These are phyloP conservation scores for Naganishia albida DNA, from an alignment of 1,284 basidiomycete species.

Conservation along the genomic window DNA sequence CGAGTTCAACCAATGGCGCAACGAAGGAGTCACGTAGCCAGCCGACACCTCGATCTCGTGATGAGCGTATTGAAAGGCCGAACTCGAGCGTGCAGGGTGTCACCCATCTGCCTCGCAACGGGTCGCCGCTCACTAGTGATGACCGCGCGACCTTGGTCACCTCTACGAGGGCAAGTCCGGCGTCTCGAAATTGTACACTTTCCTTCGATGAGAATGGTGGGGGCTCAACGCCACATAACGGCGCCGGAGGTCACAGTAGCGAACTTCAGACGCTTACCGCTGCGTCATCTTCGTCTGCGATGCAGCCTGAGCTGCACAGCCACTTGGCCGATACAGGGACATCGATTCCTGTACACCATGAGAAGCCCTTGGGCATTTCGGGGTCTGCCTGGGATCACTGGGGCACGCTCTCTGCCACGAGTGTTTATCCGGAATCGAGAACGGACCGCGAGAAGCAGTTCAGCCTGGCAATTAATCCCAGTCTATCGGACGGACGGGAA, in stretches of 20 bases:
- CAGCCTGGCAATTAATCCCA: conserved; percentile 22
- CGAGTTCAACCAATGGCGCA: background rate
- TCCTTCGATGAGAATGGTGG: no score
- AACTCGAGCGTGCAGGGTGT: background rate
- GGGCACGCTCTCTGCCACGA: background rate
- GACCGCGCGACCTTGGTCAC: no score
- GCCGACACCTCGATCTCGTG: background rate
- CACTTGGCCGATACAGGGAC: background rate
- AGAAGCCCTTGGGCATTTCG: background rate
- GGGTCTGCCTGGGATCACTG: background rate
- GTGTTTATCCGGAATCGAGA: background rate
- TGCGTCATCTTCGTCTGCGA: background rate
- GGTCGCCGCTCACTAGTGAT: no score
- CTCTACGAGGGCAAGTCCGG: no score
- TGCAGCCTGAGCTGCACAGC: background rate
- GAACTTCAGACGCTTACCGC: no score
- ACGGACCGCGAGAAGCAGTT: background rate
- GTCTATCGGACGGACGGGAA: conserved; percentile 22
- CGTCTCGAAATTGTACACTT: no score
- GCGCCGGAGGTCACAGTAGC: no score
- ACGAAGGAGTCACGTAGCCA: no score
- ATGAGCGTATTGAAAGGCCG: background rate
- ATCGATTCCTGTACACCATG: background rate
- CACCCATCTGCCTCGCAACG: background rate
- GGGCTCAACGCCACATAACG: no score